Percentiles rank a stretch among this genome's conserved stretches.
These are phyloP conservation scores for Bolboschoenoplectus hybrid DNA, from an alignment of 202 grass and related monocot genomes.

Conservation along the genomic window DNA sequence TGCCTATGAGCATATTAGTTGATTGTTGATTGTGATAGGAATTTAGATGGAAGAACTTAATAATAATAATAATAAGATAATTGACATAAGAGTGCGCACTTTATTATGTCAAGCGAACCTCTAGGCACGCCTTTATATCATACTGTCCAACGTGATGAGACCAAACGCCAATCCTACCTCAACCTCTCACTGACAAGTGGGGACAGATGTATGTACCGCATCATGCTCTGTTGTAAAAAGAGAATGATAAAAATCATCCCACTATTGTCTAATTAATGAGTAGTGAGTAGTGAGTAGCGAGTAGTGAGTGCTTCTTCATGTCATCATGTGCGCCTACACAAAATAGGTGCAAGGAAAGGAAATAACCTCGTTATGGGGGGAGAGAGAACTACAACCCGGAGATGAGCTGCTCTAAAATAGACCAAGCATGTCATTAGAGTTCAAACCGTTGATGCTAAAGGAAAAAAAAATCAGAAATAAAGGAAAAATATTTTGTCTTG, in stretches of 20 bases:
- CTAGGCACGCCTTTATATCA: neutral
- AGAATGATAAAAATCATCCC: neutral
- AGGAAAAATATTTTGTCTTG: too few species aligned
- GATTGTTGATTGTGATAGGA: neutral
- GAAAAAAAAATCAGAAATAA: too few species aligned
- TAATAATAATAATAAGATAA: neutral
- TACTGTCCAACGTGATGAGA: neutral
- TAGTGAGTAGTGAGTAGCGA: neutral
- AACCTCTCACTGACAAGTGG: neutral
- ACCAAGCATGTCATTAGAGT: neutral
- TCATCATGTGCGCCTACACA: neutral
- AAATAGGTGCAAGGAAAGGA: neutral
- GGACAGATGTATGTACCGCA: neutral
- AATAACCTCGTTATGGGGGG: neutral
- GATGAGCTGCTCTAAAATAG: neutral
- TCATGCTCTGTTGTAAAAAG: neutral
- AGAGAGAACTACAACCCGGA: neutral
- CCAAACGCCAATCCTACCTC: neutral
- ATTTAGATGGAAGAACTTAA: neutral
- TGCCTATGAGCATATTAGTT: neutral
- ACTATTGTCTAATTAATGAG: neutral
- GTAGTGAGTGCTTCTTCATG: neutral
- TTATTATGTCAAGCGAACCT: neutral
- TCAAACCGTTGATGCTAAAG: neutral
- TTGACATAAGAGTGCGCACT: neutral